phyloP scores from a whole-genome alignment of 1,139 yeast species.

The Hanseniaspora uvarum region DNA sequence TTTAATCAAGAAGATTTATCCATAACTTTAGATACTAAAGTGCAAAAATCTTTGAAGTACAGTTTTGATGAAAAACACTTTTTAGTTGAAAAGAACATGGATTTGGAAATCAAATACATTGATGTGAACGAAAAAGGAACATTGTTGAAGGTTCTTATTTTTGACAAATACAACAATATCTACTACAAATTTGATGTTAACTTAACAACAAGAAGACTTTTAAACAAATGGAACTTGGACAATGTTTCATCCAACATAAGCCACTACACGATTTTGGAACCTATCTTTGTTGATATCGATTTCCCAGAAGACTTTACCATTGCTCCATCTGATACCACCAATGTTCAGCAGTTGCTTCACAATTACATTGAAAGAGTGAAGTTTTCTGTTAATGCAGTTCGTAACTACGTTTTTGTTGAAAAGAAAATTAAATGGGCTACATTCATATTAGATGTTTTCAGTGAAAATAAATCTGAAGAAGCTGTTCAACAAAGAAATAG shows the following conservation, averaged over 20 bases:
- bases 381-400: conserved; percentile 32
- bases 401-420: conserved; percentile 19
- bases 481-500: conserved; percentile 22
- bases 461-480: conserved; percentile 22
- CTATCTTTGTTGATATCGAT: conserved; percentile 31
- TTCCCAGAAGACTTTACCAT: conserved; percentile 37
- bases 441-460: conserved; percentile 23
- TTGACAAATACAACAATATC: not conserved
- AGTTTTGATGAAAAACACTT: not conserved
- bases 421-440: conserved; percentile 25
- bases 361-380: conserved; percentile 39
- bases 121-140: not conserved
- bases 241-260: conserved; percentile 37
- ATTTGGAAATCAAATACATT: not conserved
- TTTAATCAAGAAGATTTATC: not conserved
- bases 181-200: conserved; percentile 17
- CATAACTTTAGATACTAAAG: not conserved
- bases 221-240: conserved; percentile 38
- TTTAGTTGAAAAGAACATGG: not conserved
- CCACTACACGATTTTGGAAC: conserved; percentile 36
- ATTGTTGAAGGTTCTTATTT: not conserved
- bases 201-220: conserved; percentile 25
- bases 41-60: not conserved
- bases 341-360: conserved; percentile 24
- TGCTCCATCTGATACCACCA: conserved; percentile 28